Conservation (phyloP, 2,329 filamentous ascomycete species). For the Moelleriella libera region DNA sequence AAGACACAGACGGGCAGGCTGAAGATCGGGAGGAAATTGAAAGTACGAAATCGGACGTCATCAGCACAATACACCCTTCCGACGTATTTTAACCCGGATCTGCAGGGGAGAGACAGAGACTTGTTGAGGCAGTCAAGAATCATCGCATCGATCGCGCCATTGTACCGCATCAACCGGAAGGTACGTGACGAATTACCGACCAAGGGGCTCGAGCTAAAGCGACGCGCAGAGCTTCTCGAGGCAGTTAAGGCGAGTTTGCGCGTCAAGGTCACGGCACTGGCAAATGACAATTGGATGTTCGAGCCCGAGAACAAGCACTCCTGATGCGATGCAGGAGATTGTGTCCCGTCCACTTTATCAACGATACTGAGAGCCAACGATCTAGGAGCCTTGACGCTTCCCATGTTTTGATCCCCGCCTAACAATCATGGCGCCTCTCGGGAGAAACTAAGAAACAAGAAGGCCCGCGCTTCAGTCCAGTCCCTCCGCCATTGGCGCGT, state of each 20-base stretch:
- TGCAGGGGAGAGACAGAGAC: slow-evolving; percentile 42
- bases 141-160: slow-evolving; percentile 41
- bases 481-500: slow-evolving; percentile 41
- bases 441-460: background rate
- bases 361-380: too few relatives aligned
- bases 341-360: too few relatives aligned
- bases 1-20: slow-evolving; percentile 40
- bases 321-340: slow-evolving; percentile 6
- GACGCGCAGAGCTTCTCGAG: slow-evolving; percentile 49
- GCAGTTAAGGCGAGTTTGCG: slow-evolving; percentile 55
- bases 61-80: background rate
- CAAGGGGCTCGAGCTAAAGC: background rate
- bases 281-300: slow-evolving; percentile 88
- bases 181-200: slow-evolving; percentile 23
- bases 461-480: slow-evolving; percentile 32
- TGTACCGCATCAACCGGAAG: slow-evolving; percentile 49
- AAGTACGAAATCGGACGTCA: slow-evolving; percentile 21
- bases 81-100: background rate
- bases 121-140: slow-evolving; percentile 47
- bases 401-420: background rate
- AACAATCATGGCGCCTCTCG: background rate
- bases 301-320: slow-evolving; percentile 48
- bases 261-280: slow-evolving; percentile 57
- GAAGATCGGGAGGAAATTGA: slow-evolving; percentile 45
- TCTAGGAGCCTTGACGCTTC: too few relatives aligned